phyloP scores from a whole-genome alignment of 2,329 filamentous ascomycete species.

The Hypoxylon sp. region DNA sequence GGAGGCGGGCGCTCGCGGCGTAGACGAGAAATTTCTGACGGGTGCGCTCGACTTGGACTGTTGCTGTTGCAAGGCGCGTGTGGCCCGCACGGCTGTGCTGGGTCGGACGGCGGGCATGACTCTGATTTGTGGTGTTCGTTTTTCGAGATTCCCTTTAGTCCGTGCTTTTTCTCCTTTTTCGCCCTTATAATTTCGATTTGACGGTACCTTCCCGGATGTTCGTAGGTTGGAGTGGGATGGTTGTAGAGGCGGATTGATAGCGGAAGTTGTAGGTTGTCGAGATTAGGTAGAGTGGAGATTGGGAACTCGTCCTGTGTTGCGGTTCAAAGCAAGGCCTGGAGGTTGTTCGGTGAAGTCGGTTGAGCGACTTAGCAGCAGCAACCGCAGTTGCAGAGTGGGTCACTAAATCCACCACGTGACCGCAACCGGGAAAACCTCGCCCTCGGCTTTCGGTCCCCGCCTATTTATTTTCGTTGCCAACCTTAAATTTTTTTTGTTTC shows the following conservation, averaged over 20 bases:
- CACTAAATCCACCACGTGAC: constrained; percentile 19
- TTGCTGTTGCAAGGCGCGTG: constrained; percentile 48
- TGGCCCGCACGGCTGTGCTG: constrained; percentile 49
- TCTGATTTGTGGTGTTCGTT: constrained; percentile 5
- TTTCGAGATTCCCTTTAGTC: constrained; percentile 17
- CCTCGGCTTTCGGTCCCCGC: constrained; percentile 21
- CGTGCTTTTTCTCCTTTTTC: constrained; percentile 4
- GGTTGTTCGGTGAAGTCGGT: constrained; percentile 28
- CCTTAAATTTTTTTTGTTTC: constrained; percentile 20
- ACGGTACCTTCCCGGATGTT: not conserved
- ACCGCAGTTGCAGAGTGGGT: constrained; percentile 12
- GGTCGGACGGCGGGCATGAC: constrained; percentile 52
- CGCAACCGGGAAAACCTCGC: constrained; percentile 34
- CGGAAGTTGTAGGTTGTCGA: constrained; percentile 17
- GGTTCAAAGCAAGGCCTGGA: constrained; percentile 9
- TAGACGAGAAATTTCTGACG: constrained; percentile 60
- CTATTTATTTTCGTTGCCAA: constrained; percentile 28
- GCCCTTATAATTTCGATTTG: constrained; percentile 1
- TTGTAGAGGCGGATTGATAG: constrained; percentile 12
- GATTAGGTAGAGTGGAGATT: constrained; percentile 40
- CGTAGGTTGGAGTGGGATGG: not conserved
- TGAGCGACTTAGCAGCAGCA: constrained; percentile 37
- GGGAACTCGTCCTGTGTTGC: constrained; percentile 14
- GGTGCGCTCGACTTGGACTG: constrained; percentile 33
- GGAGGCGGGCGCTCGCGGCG: constrained; percentile 60